These are phyloP conservation scores for Penicillium waksmanii DNA, from an alignment of 495 filamentous ascomycete genomes.

Conservation along the genomic window DNA sequence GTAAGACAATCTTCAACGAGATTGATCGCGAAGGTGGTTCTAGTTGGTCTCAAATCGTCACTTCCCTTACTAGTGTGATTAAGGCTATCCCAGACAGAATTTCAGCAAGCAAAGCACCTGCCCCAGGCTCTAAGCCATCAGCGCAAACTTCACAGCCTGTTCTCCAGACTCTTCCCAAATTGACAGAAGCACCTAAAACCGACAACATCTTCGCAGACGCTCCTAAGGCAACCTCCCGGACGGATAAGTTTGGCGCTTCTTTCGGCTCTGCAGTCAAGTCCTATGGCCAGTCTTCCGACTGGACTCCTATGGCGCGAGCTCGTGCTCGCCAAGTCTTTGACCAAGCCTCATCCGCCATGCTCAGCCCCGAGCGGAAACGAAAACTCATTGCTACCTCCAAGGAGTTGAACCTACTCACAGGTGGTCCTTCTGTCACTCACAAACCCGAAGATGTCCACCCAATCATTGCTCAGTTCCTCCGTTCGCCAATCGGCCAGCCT, in stretches of 20 bases:
- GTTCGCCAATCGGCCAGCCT: conserved; percentile 61
- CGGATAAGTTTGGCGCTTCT: conserved; percentile 53
- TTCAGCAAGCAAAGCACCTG: conserved; percentile 56
- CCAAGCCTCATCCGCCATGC: conserved; percentile 44
- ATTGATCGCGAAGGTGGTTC: conserved; percentile 79
- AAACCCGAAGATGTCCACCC: conserved; percentile 46
- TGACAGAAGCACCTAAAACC: conserved; percentile 58
- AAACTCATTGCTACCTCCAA: conserved; percentile 40
- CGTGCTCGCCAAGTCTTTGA: conserved; percentile 46
- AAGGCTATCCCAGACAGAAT: conserved; percentile 68
- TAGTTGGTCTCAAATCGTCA: conserved; percentile 79
- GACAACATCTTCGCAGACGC: conserved; percentile 60
- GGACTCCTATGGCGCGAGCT: conserved; percentile 49
- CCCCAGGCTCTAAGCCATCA: conserved; percentile 33
- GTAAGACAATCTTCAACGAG: conserved; percentile 84
- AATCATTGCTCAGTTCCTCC: conserved; percentile 41
- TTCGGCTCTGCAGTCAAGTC: conserved; percentile 59
- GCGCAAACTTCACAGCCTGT: conserved; percentile 36
- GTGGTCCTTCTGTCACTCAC: conserved; percentile 29
- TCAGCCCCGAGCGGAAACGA: conserved; percentile 49
- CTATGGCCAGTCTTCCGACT: conserved; percentile 60
- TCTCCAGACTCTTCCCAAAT: conserved; percentile 51
- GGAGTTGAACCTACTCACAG: conserved; percentile 45
- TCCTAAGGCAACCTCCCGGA: conserved; percentile 50
- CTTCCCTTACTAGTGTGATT: conserved; percentile 67